These are phyloP conservation scores for Bjerkandera adusta DNA, from an alignment of 1,284 basidiomycete genomes.

Conservation along the genomic window DNA sequence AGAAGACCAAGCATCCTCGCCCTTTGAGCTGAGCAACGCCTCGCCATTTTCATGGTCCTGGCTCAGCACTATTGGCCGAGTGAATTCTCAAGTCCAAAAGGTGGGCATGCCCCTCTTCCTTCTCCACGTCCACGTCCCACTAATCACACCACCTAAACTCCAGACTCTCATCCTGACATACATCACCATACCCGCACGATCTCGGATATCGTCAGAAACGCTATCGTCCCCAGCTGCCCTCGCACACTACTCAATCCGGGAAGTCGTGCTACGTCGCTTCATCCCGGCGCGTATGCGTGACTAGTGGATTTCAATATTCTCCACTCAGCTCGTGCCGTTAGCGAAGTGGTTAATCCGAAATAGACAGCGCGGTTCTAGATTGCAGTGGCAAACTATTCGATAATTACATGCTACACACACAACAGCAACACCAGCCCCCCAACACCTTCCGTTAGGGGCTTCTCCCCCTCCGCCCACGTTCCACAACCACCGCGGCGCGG, in stretches of 20 bases:
- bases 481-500: no score
- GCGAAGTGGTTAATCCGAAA: no score
- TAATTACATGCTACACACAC: no score
- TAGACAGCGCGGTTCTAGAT: no score
- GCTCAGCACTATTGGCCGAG: slow-evolving; percentile 96
- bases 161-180: slow-evolving; percentile 90
- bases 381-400: no score
- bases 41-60: slow-evolving; percentile 90
- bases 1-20: slow-evolving; percentile 62
- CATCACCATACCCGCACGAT: slow-evolving; percentile 81
- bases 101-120: slow-evolving; percentile 36
- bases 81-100: slow-evolving; percentile 97
- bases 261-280: slow-evolving; percentile 85
- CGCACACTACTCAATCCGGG: slow-evolving; percentile 74
- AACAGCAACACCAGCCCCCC: not conserved
- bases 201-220: slow-evolving; percentile 47
- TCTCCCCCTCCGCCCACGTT: no score
- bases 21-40: slow-evolving; percentile 59
- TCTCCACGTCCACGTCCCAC: not conserved
- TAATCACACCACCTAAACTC: not conserved
- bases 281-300: slow-evolving; percentile 92
- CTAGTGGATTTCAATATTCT: slow-evolving; percentile 40
- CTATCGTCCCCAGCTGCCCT: slow-evolving; percentile 73
- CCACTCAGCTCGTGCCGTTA: not conserved
- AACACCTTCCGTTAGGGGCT: no score